Conservation (phyloP, 1,284 basidiomycete genomes). For the Ceratobasidium sp. region DNA sequence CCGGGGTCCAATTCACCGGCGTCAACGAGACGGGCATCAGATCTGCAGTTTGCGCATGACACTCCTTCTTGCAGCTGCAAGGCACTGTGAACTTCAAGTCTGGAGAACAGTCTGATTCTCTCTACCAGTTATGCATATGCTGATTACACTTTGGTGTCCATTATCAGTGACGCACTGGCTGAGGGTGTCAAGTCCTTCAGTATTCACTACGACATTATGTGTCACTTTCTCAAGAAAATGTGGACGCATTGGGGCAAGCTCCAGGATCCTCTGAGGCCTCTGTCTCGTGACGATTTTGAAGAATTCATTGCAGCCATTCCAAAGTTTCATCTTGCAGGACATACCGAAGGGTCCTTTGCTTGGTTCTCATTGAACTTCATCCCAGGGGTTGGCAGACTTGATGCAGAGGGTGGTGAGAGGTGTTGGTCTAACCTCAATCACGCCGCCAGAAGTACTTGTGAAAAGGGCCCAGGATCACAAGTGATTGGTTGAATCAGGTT, state of each 20-base stretch:
- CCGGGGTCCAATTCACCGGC: neutral
- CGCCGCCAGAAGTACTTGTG: too few relatives aligned
- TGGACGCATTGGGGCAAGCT: neutral
- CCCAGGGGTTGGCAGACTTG: constrained; percentile 5
- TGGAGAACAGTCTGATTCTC: neutral
- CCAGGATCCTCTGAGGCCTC: neutral
- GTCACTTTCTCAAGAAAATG: constrained; percentile 8
- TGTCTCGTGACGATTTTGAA: neutral
- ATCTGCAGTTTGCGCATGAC: neutral
- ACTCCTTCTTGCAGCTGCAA: neutral
- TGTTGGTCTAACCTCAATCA: constrained; percentile 26
- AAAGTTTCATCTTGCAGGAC: constrained; percentile 27
- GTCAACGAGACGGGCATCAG: constrained; percentile 15
- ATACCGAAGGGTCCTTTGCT: neutral
- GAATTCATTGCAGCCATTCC: constrained; percentile 10
- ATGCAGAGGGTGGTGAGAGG: constrained; percentile 16
- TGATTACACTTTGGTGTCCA: neutral
- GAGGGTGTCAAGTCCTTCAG: neutral
- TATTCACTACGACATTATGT: constrained; percentile 24
- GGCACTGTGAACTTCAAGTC: constrained; percentile 9
- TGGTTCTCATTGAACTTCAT: constrained; percentile 11
- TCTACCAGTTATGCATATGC: neutral
- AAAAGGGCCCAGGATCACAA: too few relatives aligned
- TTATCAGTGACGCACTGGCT: neutral
- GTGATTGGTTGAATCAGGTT: too few relatives aligned